Evolutionary conservation across 2,329 filamentous ascomycete species (phyloP).

Genomic region (Colletotrichum sp.): DNA sequence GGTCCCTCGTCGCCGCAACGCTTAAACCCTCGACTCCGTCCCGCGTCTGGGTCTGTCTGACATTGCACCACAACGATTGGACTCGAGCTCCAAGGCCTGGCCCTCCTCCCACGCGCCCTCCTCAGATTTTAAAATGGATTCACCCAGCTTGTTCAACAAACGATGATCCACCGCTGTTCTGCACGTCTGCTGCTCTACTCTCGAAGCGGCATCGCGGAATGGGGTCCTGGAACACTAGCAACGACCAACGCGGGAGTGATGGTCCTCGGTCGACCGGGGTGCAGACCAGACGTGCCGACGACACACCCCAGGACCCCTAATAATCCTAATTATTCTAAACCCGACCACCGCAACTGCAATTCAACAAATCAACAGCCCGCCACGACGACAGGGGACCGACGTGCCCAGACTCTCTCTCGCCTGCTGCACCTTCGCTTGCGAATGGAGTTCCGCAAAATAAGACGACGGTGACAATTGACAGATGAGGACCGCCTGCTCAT

Average conservation of each 20-base stretch:
- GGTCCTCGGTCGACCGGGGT: conserved; percentile 14
- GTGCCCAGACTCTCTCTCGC: not conserved
- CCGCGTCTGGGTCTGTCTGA: not conserved
- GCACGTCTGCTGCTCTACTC: conserved; percentile 7
- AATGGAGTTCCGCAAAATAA: conserved; percentile 15
- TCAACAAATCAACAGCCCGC: conserved; percentile 1
- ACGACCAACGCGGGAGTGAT: conserved; percentile 19
- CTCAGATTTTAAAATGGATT: not conserved
- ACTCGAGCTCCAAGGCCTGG: not conserved
- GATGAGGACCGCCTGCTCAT: not conserved
- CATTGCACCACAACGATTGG: not conserved
- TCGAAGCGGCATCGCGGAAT: conserved; percentile 14
- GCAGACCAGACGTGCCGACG: conserved; percentile 10
- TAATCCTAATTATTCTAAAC: conserved; percentile 3
- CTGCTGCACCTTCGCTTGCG: not conserved
- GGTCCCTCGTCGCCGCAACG: not conserved
- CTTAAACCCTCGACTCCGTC: not conserved
- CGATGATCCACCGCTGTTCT: conserved; percentile 2
- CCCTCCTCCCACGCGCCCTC: not conserved
- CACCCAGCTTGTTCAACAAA: not conserved
- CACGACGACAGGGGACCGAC: not conserved
- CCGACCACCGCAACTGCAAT: not conserved
- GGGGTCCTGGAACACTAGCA: conserved; percentile 15
- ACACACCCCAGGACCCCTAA: conserved; percentile 17
- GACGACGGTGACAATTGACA: conserved; percentile 1